These are phyloP conservation scores for Sparassis latifolia DNA, from an alignment of 1,284 basidiomycete species.

Conservation along the genomic window DNA sequence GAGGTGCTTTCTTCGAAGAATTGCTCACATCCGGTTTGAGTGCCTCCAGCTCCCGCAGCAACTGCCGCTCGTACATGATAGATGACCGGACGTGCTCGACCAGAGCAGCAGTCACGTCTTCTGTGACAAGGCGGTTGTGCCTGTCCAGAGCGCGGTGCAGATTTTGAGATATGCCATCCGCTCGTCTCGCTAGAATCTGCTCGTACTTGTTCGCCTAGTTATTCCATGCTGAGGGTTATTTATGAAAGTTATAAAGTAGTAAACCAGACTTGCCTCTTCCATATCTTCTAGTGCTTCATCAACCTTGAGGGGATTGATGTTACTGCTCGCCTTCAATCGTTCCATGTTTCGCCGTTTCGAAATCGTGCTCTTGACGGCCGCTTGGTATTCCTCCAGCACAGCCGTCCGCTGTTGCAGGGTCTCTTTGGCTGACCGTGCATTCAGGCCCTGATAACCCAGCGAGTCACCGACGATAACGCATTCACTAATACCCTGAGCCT, in stretches of 20 bases:
- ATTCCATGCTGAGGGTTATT: background rate
- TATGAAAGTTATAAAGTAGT: conserved; percentile 9
- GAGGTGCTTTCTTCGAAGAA: conserved; percentile 54
- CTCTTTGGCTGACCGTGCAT: conserved; percentile 92
- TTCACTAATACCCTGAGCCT: conserved; percentile 85
- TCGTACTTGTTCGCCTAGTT: conserved; percentile 82
- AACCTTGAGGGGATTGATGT: conserved; percentile 80
- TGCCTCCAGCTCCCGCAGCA: conserved; percentile 83
- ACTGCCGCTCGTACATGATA: conserved; percentile 85
- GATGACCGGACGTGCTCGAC: conserved; percentile 88
- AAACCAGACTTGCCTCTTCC: conserved; percentile 63
- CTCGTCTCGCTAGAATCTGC: conserved; percentile 70
- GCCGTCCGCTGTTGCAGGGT: conserved; percentile 81
- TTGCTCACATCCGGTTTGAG: conserved; percentile 68
- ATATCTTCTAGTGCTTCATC: conserved; percentile 92
- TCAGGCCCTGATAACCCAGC: conserved; percentile 88
- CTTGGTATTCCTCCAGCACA: conserved; percentile 88
- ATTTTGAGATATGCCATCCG: conserved; percentile 87
- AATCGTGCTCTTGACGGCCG: conserved; percentile 86
- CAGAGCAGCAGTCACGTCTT: conserved; percentile 81
- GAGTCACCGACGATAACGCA: conserved; percentile 90
- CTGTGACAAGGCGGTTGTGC: conserved; percentile 81
- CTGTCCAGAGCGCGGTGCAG: conserved; percentile 77
- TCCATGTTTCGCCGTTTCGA: conserved; percentile 88
- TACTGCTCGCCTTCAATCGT: conserved; percentile 82